Base-by-base conservation (phyloP, 176 grass and related monocot species). In the Aegilops sharonensis region DNA sequence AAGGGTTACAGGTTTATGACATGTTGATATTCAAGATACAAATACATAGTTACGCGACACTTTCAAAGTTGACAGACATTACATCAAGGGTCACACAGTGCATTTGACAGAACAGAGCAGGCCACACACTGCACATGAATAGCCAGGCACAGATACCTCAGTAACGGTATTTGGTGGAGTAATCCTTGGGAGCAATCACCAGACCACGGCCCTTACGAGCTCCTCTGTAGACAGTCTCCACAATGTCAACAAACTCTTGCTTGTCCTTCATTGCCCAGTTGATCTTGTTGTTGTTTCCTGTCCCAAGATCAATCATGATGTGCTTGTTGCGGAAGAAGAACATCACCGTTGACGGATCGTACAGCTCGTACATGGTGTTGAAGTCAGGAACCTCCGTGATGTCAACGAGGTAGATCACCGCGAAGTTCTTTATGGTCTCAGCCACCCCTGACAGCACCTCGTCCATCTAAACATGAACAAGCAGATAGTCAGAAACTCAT, bases 301-400 rank as follows among this genome's bases (percentile, higher is more conserved):
- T 99, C 23, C 97, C 94, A 0, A 99, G 90, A 91, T 99, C 94
- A 43, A 99, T 99, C 97, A 99, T 99, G 75, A 98, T 98, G 37
- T 94, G 93, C 75, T 99, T 98, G 90, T 95, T 98, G 32, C 97
- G 80, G 82, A 98, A 98, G 75, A 98, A 98, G 84, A 98, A 95
- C 97, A 99, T 99, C 59, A 96, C 89, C 0, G 91, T 98, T 2
- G 93, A 98, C 0, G 93, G 93, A 67, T 95, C 95, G 7, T 98
- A 98, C 35, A 98, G 81, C 81, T 98, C 95, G 2, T 98, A 98
- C 95, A 98, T 95, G 43, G 91, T 92, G 79, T 94, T 98, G 63
- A 98, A 98, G 80, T 95, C 93, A 2, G 93, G 95, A 68, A 98
- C 86, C 77, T 98, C 93, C 0, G 91, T 98, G 36, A 98, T 98